Percentiles rank a stretch among this genome's conserved stretches.
phyloP scores from a whole-genome alignment of 2,329 filamentous ascomycete species.

The Lasiodiplodia theobromae region DNA sequence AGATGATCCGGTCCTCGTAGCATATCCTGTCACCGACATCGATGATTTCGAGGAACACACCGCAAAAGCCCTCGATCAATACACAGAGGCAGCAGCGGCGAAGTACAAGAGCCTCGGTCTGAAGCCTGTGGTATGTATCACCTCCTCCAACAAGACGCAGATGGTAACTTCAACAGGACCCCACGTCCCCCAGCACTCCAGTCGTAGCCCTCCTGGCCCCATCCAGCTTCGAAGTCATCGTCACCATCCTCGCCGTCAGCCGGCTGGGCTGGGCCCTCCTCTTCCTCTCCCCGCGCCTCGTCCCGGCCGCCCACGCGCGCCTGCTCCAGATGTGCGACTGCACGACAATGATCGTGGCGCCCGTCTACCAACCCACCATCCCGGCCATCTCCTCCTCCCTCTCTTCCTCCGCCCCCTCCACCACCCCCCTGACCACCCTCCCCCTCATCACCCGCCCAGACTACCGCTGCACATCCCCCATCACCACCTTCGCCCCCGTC shows the following conservation, averaged over 20 bases:
- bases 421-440: slow-evolving; percentile 34
- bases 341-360: slow-evolving; percentile 34
- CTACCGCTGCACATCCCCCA: no score
- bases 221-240: slow-evolving; percentile 62
- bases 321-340: slow-evolving; percentile 43
- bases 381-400: neutral
- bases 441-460: slow-evolving; percentile 38
- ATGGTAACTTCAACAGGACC: neutral
- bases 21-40: slow-evolving; percentile 36
- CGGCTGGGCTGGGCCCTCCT: slow-evolving; percentile 63
- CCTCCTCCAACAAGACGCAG: no score
- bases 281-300: slow-evolving; percentile 62
- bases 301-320: slow-evolving; percentile 58
- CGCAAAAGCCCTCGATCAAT: slow-evolving; percentile 36
- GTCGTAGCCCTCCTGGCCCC: slow-evolving; percentile 59
- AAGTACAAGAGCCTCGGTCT: slow-evolving; percentile 35
- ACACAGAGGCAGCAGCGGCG: slow-evolving; percentile 37
- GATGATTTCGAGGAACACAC: slow-evolving; percentile 40
- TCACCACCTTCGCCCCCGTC: no score
- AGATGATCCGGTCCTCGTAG: slow-evolving; percentile 34
- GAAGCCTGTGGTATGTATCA: slow-evolving; percentile 33
- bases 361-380: neutral
- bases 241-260: slow-evolving; percentile 61
- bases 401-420: slow-evolving; percentile 31
- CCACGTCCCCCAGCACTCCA: neutral